Percentiles rank a stretch among this genome's conserved stretches.
Evolutionary conservation across 352 stramenopile genomes (phyloP).

Genomic region (Pythium aristosporum): DNA sequence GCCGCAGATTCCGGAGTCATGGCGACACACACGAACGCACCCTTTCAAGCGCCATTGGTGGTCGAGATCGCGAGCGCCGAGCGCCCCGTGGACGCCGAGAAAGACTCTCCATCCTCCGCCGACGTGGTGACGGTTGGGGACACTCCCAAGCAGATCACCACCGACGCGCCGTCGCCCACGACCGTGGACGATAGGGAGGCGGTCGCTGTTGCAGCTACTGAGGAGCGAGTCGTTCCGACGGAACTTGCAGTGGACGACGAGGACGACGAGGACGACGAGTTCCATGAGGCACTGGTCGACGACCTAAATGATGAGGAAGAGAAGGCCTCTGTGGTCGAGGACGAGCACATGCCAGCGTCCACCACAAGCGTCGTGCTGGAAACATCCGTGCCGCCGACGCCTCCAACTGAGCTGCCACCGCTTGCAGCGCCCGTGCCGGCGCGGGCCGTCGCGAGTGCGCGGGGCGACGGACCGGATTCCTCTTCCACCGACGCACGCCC

Average conservation of each 20-base stretch:
- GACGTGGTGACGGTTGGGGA: background rate
- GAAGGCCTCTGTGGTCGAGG: background rate
- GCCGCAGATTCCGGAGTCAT: slow-evolving; percentile 23
- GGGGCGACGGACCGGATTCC: slow-evolving; percentile 14
- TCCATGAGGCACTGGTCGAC: background rate
- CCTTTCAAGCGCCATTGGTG: background rate
- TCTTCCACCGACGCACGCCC: background rate
- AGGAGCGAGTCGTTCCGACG: background rate
- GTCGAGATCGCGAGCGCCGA: slow-evolving; percentile 4
- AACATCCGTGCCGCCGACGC: slow-evolving; percentile 12
- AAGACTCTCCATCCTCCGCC: background rate
- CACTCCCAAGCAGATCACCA: background rate
- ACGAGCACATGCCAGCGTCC: slow-evolving; percentile 4
- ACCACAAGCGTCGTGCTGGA: slow-evolving; percentile 2
- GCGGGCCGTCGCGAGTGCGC: slow-evolving; percentile 13
- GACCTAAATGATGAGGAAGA: background rate
- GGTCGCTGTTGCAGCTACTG: background rate
- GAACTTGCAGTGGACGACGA: background rate
- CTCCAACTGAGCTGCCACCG: slow-evolving; percentile 21
- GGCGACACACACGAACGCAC: slow-evolving; percentile 17
- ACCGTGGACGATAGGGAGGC: slow-evolving; percentile 8
- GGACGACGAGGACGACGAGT: slow-evolving; percentile 8
- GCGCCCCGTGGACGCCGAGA: slow-evolving; percentile 11
- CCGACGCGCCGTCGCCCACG: background rate
- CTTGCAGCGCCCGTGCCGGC: slow-evolving; percentile 9